phyloP scores from a whole-genome alignment of 2,329 filamentous ascomycete species.

The Phialemoniopsis sp. region DNA sequence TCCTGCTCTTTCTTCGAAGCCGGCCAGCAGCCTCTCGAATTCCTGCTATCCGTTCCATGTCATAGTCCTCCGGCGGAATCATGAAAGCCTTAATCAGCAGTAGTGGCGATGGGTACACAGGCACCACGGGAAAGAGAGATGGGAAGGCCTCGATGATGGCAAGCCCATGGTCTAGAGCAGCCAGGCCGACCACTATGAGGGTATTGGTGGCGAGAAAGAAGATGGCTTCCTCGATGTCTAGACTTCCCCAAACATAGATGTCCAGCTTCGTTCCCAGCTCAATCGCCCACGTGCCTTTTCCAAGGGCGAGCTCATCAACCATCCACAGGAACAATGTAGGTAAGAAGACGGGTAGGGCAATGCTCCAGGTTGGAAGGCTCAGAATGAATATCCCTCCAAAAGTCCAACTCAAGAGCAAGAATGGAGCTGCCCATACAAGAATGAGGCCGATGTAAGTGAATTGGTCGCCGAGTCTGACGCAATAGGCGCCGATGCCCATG shows the following conservation, averaged over 20 bases:
- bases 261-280: constrained; percentile 63
- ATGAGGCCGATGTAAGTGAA: constrained; percentile 69
- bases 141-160: constrained; percentile 63
- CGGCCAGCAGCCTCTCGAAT: constrained; percentile 55
- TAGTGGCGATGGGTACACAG: constrained; percentile 41
- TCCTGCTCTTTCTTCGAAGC: constrained; percentile 62
- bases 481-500: constrained; percentile 37
- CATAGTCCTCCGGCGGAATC: constrained; percentile 41
- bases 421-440: constrained; percentile 63
- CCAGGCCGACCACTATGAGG: constrained; percentile 64
- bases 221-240: constrained; percentile 70
- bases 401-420: constrained; percentile 60
- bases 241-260: constrained; percentile 55
- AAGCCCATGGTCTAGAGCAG: constrained; percentile 66
- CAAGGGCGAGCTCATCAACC: constrained; percentile 65
- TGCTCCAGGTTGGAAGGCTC: constrained; percentile 52
- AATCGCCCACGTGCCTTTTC: constrained; percentile 69
- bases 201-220: constrained; percentile 71
- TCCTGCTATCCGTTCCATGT: constrained; percentile 52
- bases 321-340: constrained; percentile 70
- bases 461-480: constrained; percentile 38
- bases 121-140: constrained; percentile 44
- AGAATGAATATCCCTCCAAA: constrained; percentile 62
- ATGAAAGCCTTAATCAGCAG: constrained; percentile 49
- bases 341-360: constrained; percentile 53